Conservation (phyloP, 345 rosid genomes). For the Eucalyptus guilfoylei region DNA sequence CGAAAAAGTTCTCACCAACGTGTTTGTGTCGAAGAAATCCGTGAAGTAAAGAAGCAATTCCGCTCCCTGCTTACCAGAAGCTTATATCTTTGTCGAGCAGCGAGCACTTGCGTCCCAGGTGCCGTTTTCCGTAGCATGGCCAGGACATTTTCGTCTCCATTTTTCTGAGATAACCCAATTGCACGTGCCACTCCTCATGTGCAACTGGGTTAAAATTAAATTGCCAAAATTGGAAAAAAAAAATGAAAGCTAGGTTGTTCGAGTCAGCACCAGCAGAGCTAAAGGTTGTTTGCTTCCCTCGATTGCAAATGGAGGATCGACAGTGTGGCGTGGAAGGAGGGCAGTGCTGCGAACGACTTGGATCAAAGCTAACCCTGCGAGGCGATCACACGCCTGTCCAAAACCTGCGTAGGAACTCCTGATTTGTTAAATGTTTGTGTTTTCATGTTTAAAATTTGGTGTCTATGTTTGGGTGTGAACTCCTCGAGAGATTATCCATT, state of each 20-base stretch:
- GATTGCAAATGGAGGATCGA: no score
- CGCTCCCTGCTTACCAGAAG: not conserved
- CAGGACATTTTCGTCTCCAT: not conserved
- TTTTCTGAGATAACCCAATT: not conserved
- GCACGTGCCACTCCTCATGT: not conserved
- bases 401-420: not conserved
- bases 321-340: no score
- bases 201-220: no score
- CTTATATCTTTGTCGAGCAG: not conserved
- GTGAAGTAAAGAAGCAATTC: not conserved
- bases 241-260: no score
- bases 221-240: no score
- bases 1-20: not conserved
- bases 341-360: no score
- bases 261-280: no score
- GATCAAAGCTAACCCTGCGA: not conserved
- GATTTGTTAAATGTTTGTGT: not conserved
- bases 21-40: not conserved
- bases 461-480: not conserved
- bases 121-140: not conserved
- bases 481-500: not conserved
- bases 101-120: not conserved
- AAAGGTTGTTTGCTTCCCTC: no score
- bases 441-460: not conserved
- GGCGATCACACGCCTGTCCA: not conserved